These are phyloP conservation scores for Lentinula edodes DNA, from an alignment of 768 basidiomycete species.

Conservation along the genomic window DNA sequence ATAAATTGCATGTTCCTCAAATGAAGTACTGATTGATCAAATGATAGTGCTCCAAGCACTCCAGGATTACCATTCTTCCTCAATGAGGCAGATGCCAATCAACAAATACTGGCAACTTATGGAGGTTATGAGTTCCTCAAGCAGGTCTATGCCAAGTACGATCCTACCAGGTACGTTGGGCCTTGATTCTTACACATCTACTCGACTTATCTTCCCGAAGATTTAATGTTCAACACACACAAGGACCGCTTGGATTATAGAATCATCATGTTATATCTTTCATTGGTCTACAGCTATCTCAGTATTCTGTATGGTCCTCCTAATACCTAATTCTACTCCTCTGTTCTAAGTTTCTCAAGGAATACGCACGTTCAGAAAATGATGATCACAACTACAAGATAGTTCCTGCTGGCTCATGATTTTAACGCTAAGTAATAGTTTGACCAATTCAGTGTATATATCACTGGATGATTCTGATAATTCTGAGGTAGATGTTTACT, in stretches of 20 bases:
- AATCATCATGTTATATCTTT: background rate
- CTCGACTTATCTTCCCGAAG: slow-evolving; percentile 12
- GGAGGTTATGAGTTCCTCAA: slow-evolving; percentile 10
- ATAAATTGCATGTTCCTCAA: background rate
- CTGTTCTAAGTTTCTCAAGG: too few species aligned
- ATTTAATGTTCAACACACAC: slow-evolving; percentile 28
- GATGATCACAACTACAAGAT: too few species aligned
- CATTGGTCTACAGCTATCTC: background rate
- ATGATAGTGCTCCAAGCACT: slow-evolving; percentile 27
- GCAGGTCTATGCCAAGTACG: slow-evolving; percentile 10
- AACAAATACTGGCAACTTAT: slow-evolving; percentile 11
- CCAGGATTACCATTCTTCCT: slow-evolving; percentile 21
- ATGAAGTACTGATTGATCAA: background rate
- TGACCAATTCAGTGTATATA: too few species aligned
- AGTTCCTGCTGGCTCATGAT: too few species aligned
- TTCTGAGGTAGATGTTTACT: too few species aligned
- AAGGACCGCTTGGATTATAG: slow-evolving; percentile 24
- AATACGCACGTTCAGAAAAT: too few species aligned
- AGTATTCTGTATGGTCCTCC: background rate
- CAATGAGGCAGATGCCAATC: slow-evolving; percentile 10
- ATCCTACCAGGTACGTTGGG: slow-evolving; percentile 9
- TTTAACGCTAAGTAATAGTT: too few species aligned
- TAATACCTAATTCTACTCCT: background rate
- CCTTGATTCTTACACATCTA: background rate
- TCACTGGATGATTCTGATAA: too few species aligned